A percentile compares a stretch with the other conserved stretches of the same genome.
Conservation (phyloP, 1,284 basidiomycete genomes). For the Boletus calvinii region DNA sequence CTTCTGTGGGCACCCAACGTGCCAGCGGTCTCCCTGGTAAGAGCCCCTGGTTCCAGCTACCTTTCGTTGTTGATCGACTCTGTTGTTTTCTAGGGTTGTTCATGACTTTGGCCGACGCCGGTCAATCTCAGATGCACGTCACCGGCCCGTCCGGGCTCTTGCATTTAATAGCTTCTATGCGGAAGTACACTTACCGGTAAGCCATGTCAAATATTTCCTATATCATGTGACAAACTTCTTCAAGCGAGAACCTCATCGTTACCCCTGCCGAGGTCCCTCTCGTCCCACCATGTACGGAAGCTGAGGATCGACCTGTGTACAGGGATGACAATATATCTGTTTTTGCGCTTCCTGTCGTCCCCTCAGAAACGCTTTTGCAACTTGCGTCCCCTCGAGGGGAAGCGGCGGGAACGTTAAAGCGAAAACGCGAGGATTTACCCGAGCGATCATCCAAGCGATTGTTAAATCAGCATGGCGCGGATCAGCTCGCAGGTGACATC, state of each 20-base stretch:
- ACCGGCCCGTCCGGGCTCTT: conserved; percentile 72
- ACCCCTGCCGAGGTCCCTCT: conserved; percentile 48
- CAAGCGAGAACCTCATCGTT: conserved; percentile 51
- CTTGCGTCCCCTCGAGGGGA: neutral
- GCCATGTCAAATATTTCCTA: conserved; percentile 15
- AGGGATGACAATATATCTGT: conserved; percentile 65
- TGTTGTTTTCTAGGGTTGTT: conserved; percentile 56
- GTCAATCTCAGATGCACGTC: conserved; percentile 56
- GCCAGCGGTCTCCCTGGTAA: conserved; percentile 71
- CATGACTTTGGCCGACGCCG: conserved; percentile 81
- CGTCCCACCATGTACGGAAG: conserved; percentile 23
- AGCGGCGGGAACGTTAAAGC: conserved; percentile 35
- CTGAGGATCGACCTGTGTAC: conserved; percentile 44
- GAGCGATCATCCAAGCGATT: conserved; percentile 35
- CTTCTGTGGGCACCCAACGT: conserved; percentile 59
- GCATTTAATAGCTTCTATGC: conserved; percentile 73
- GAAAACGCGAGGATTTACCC: conserved; percentile 44
- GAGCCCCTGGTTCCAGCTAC: conserved; percentile 12
- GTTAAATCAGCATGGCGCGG: neutral
- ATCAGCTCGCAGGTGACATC: neutral
- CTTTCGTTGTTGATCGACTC: neutral
- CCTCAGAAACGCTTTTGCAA: neutral
- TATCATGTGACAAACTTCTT: neutral
- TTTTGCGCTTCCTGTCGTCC: conserved; percentile 59
- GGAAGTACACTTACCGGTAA: conserved; percentile 62